Evolutionary conservation across 2,329 filamentous ascomycete genomes (phyloP).

Genomic region (Colletotrichum trifolii): DNA sequence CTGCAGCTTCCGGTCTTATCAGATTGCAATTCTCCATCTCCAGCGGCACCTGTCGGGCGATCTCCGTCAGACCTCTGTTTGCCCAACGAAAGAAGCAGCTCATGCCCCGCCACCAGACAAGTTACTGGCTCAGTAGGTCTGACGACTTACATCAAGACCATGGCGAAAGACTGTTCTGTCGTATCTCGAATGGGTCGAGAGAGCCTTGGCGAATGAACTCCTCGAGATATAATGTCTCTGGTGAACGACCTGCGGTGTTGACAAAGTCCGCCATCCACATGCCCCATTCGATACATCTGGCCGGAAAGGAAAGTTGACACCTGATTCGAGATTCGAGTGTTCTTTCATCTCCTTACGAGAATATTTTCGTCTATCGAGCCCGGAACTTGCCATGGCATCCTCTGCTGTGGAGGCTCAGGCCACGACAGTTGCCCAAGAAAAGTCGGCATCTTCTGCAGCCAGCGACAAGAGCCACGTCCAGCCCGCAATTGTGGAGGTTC

Average conservation of each 20-base stretch:
- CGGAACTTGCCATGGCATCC: too few relatives aligned
- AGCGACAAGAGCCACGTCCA: conserved; percentile 1
- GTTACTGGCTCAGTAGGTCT: neutral
- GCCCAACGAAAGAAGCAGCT: conserved; percentile 2
- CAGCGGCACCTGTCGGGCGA: neutral
- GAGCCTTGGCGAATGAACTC: conserved; percentile 14
- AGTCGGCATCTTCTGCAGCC: too few relatives aligned
- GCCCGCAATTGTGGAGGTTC: conserved; percentile 16
- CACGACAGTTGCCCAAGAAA: too few relatives aligned
- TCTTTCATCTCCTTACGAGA: too few relatives aligned
- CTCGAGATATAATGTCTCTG: conserved; percentile 18
- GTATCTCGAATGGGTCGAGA: neutral
- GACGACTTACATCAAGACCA: conserved; percentile 25
- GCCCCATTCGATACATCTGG: too few relatives aligned
- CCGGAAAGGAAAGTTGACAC: too few relatives aligned
- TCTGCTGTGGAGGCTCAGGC: too few relatives aligned
- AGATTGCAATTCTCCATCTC: too few relatives aligned
- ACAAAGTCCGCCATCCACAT: neutral
- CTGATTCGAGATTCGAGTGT: too few relatives aligned
- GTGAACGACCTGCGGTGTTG: neutral
- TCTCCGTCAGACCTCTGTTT: too few relatives aligned
- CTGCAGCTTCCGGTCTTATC: too few relatives aligned
- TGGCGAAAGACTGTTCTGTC: conserved; percentile 12
- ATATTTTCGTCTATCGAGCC: too few relatives aligned
- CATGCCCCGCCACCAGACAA: neutral